Base-by-base conservation (phyloP, 2,329 filamentous ascomycete genomes). In the Xylariales sp. region DNA sequence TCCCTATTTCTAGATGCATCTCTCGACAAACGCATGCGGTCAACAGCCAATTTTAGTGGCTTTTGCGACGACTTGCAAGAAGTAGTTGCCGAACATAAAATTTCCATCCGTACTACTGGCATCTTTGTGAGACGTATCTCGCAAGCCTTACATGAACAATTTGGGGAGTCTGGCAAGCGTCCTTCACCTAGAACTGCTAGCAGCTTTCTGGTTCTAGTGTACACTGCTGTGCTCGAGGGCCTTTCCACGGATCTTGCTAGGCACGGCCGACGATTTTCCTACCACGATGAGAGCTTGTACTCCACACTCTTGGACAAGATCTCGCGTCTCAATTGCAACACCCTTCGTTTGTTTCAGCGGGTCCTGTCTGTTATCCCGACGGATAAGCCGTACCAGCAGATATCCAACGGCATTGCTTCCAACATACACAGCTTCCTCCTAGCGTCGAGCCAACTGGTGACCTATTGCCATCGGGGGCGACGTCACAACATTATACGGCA, bases 11-110 rank as follows among this genome's bases (percentile, higher is more conserved):
- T 21, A n/a, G n/a, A n/a, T n/a, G n/a, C n/a, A n/a, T n/a, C n/a
- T n/a, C n/a, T n/a, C n/a, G n/a, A n/a, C n/a, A n/a, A n/a, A n/a
- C n/a, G n/a, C n/a, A n/a, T n/a, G n/a, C n/a, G n/a, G n/a, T n/a
- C n/a, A 25, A 39, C 39, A 15, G 19, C 42, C 8, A 43, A 45
- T 16, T 51, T 58, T 18, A 29, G 38, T 3, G n/a, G 16, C 4
- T 57, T 60, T 20, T 57, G 56, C 32, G 20, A 47, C 25, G 42
- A 29, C 25, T 16, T 58, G 54, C 48, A 44, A n/a, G 31, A 14
- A 46, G 20, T 38, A 38, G 22, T 44, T 57, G 37, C 19, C 43
- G 14, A 31, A 39, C 14, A 31, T 15, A 18, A 11, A 12, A 31
- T 31, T 7, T 28, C 25, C 12, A 15, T 15, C 11, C 25, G 14